Conservation (phyloP, 352 stramenopile genomes). For the Globisporangium nagaii region DNA sequence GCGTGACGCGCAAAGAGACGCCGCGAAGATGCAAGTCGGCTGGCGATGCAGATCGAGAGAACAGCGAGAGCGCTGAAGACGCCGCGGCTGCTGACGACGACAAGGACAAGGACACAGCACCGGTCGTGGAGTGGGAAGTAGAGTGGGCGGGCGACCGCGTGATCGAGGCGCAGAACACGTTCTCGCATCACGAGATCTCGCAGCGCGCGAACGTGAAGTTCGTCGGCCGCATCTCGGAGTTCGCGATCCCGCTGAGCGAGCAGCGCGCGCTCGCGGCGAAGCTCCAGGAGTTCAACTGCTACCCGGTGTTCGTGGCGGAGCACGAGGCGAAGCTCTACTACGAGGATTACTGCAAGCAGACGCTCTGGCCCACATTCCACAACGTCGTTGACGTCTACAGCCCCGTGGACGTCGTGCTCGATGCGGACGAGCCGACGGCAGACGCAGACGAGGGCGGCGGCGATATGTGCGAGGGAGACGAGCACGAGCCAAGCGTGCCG, state of each 20-base stretch:
- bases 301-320: conserved; percentile 45
- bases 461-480: conserved; percentile 4
- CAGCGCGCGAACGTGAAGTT: conserved; percentile 66
- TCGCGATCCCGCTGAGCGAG: conserved; percentile 44
- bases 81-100: too few species aligned
- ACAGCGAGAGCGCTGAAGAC: too few species aligned
- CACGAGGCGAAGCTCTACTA: conserved; percentile 69
- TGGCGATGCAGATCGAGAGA: neutral
- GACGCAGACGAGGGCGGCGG: neutral
- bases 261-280: conserved; percentile 38
- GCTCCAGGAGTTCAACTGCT: conserved; percentile 60
- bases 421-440: conserved; percentile 18
- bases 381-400: conserved; percentile 92
- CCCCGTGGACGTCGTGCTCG: conserved; percentile 59
- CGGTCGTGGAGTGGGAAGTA: conserved; percentile 39
- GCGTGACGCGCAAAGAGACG: conserved; percentile 14
- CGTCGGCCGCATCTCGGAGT: conserved; percentile 54
- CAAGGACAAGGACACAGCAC: neutral
- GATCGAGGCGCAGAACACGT: conserved; percentile 68
- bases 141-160: conserved; percentile 73
- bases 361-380: conserved; percentile 96
- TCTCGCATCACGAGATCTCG: conserved; percentile 70
- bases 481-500: conserved; percentile 15
- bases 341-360: conserved; percentile 96
- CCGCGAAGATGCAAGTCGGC: neutral